Evolutionary conservation across 306 rosid genomes (phyloP).

Genomic region (Oemleria cerasiformis): DNA sequence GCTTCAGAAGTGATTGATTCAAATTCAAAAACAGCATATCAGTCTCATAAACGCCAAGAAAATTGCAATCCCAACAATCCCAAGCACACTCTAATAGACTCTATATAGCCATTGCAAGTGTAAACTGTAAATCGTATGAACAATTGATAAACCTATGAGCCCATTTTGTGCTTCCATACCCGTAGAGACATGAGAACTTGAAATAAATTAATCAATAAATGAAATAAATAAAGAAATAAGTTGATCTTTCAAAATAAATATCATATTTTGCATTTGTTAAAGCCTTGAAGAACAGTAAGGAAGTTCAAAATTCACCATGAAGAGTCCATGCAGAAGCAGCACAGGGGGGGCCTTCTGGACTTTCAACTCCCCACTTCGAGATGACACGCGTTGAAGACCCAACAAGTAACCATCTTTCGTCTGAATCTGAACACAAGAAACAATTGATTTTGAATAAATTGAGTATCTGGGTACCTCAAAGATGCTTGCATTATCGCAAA

Average conservation of each 20-base stretch:
- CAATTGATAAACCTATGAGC: too few species aligned
- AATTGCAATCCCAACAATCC: too few species aligned
- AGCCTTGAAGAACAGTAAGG: conserved; percentile 7
- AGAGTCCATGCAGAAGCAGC: conserved; percentile 84
- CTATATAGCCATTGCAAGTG: not conserved
- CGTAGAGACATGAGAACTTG: too few species aligned
- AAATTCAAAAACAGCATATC: too few species aligned
- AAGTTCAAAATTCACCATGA: conserved; percentile 52
- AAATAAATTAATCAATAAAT: too few species aligned
- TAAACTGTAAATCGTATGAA: too few species aligned
- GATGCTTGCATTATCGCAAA: not conserved
- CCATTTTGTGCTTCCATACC: too few species aligned
- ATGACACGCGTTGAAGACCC: conserved; percentile 82
- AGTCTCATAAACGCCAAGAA: too few species aligned
- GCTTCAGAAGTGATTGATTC: too few species aligned
- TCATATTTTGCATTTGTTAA: not conserved
- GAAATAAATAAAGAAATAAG: too few species aligned
- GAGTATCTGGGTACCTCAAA: not conserved
- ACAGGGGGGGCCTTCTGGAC: conserved; percentile 56
- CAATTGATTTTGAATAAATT: not conserved
- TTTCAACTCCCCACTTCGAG: conserved; percentile 30
- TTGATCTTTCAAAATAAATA: too few species aligned
- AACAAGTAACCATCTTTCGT: conserved; percentile 79
- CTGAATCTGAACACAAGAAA: conserved; percentile 41
- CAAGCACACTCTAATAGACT: not conserved